A percentile compares a stretch with the other conserved stretches of the same genome.
Conservation (phyloP, 1,284 basidiomycete species). For the Fomes fomentarius region DNA sequence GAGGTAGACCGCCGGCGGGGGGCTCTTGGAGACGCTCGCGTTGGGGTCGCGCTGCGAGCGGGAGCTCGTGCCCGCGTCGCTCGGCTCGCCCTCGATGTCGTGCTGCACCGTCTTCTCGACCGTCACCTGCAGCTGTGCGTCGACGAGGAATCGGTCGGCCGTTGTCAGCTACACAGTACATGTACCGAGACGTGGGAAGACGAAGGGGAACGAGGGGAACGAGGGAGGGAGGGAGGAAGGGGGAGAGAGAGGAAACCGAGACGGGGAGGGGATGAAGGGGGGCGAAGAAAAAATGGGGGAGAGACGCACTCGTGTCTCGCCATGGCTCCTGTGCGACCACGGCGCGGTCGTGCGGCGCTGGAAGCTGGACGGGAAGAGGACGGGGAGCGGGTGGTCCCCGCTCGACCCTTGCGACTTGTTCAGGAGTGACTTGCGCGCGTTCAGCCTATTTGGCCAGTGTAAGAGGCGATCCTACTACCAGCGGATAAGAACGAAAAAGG, state of each 20-base stretch:
- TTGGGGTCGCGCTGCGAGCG: background rate
- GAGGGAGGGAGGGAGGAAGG: background rate
- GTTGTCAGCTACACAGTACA: no score
- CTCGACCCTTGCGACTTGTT: slow-evolving; percentile 30
- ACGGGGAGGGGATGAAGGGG: background rate
- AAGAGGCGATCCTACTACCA: background rate
- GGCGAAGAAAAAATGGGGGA: background rate
- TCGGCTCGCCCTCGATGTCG: slow-evolving; percentile 23
- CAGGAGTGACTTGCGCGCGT: slow-evolving; percentile 33
- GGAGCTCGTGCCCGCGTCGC: slow-evolving; percentile 5
- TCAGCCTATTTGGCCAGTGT: slow-evolving; percentile 27
- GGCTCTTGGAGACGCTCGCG: slow-evolving; percentile 2
- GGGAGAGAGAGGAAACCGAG: no score
- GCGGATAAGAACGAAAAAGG: background rate
- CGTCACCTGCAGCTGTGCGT: slow-evolving; percentile 33
- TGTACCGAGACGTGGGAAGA: no score
- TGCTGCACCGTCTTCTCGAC: slow-evolving; percentile 37
- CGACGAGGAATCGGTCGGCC: no score
- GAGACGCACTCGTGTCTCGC: slow-evolving; percentile 1
- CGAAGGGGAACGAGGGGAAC: no score
- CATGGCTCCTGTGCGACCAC: slow-evolving; percentile 14
- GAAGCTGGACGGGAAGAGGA: slow-evolving; percentile 33
- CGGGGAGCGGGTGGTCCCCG: slow-evolving; percentile 33
- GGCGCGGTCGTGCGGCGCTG: slow-evolving; percentile 9
- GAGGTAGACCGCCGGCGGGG: slow-evolving; percentile 1